These are phyloP conservation scores for Solanum chmielewskii DNA, from an alignment of 257 asterid species.

Conservation along the genomic window DNA sequence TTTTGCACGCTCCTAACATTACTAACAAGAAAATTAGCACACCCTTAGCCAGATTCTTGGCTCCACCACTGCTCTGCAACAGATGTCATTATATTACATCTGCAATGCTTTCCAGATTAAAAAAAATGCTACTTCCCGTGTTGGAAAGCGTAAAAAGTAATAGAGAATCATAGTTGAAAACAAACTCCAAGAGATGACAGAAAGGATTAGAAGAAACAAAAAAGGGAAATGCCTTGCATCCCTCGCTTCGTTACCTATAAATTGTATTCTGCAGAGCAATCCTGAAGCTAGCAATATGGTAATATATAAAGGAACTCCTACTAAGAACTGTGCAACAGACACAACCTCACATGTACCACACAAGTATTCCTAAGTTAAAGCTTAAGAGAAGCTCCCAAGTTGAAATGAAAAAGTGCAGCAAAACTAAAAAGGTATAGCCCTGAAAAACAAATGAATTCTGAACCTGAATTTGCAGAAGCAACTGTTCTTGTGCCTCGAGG, in stretches of 20 bases:
- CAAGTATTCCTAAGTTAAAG: not conserved
- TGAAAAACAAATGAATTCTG: not conserved
- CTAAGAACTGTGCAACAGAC: not conserved
- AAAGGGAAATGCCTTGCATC: not conserved
- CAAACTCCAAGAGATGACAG: not conserved
- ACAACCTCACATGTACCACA: not conserved
- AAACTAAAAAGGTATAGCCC: not conserved
- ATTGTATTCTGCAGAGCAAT: not conserved
- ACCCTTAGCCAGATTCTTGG: not conserved
- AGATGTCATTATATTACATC: not conserved
- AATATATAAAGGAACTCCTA: not conserved
- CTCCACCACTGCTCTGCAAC: not conserved
- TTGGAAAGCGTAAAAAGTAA: not conserved
- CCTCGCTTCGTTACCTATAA: not conserved
- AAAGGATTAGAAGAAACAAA: not conserved
- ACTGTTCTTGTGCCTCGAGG: slow-evolving; percentile 72
- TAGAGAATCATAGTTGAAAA: not conserved
- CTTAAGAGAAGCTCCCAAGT: not conserved
- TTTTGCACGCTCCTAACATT: not conserved
- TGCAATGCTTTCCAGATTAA: not conserved
- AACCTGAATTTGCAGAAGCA: slow-evolving; percentile 87
- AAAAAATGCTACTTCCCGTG: not conserved
- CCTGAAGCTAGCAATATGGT: not conserved
- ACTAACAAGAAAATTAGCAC: not conserved
- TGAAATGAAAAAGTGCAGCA: not conserved